Evolutionary conservation across 2,329 filamentous ascomycete genomes (phyloP).

Genomic region (Diaporthe aspalathi): DNA sequence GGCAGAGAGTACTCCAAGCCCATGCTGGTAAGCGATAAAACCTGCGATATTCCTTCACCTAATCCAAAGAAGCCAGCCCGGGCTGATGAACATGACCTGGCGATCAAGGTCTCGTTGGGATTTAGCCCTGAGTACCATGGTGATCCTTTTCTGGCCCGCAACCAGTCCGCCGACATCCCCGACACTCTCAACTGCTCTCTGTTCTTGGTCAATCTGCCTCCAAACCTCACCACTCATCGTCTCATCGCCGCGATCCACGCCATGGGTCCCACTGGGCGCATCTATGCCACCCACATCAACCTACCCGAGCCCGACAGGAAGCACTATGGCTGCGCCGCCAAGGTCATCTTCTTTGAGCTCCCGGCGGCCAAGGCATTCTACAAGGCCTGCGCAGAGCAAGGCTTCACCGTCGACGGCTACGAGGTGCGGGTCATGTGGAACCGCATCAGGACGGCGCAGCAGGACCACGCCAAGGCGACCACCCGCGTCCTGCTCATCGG

Average conservation of each 20-base stretch:
- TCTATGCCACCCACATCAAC: slow-evolving; percentile 66
- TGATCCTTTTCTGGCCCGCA: slow-evolving; percentile 50
- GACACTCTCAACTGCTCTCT: slow-evolving; percentile 60
- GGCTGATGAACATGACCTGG: not conserved
- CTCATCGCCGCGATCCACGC: slow-evolving; percentile 58
- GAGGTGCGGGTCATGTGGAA: slow-evolving; percentile 58
- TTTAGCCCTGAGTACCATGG: slow-evolving; percentile 55
- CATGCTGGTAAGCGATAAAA: slow-evolving; percentile 1
- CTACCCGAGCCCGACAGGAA: slow-evolving; percentile 52
- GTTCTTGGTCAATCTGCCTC: slow-evolving; percentile 64
- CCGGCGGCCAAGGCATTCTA: slow-evolving; percentile 51
- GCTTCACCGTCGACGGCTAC: slow-evolving; percentile 52
- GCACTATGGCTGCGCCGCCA: slow-evolving; percentile 55
- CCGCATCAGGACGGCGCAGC: slow-evolving; percentile 57
- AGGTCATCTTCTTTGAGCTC: slow-evolving; percentile 62
- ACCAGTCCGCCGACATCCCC: slow-evolving; percentile 54
- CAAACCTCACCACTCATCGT: slow-evolving; percentile 53
- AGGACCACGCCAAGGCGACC: slow-evolving; percentile 43
- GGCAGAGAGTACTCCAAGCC: not conserved
- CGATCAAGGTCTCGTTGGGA: slow-evolving; percentile 36
- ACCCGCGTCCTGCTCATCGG: slow-evolving; percentile 64
- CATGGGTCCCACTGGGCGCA: slow-evolving; percentile 61
- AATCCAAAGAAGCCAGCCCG: not conserved
- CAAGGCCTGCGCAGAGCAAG: slow-evolving; percentile 41
- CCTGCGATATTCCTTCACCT: not conserved